These are phyloP conservation scores for Mrakia blollopis DNA, from an alignment of 768 basidiomycete genomes.

Conservation along the genomic window DNA sequence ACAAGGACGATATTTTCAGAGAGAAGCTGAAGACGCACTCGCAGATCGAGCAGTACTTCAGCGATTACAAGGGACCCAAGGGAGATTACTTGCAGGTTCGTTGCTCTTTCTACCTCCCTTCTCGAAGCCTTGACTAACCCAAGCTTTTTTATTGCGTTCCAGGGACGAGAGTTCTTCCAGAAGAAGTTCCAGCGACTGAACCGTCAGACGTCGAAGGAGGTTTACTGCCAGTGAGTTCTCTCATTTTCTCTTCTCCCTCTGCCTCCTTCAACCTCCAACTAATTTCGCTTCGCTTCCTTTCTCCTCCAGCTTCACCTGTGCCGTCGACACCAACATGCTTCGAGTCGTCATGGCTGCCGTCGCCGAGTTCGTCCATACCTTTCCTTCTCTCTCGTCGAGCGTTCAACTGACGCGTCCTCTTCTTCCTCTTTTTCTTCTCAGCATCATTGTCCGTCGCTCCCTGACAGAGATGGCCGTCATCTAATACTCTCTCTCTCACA, in stretches of 20 bases:
- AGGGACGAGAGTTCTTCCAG: slow-evolving; percentile 86
- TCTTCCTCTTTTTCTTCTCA: not conserved
- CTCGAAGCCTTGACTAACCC: too few relatives aligned
- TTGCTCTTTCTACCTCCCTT: too few relatives aligned
- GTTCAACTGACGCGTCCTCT: not conserved
- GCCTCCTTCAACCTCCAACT: slow-evolving; percentile 33
- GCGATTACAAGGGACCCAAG: slow-evolving; percentile 77
- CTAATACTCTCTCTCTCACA: not conserved
- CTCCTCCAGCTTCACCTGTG: slow-evolving; percentile 64
- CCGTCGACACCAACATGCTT: slow-evolving; percentile 81
- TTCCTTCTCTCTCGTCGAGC: not conserved
- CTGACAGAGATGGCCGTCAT: slow-evolving; percentile 32
- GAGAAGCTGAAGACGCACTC: slow-evolving; percentile 67
- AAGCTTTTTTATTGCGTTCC: slow-evolving; percentile 38
- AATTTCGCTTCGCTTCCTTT: slow-evolving; percentile 15
- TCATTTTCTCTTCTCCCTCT: slow-evolving; percentile 18
- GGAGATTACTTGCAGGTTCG: slow-evolving; percentile 52
- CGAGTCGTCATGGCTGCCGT: slow-evolving; percentile 93
- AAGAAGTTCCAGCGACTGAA: slow-evolving; percentile 74
- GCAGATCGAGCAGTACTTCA: slow-evolving; percentile 83
- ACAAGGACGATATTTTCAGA: slow-evolving; percentile 84
- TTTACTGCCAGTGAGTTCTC: slow-evolving; percentile 79
- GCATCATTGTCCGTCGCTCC: slow-evolving; percentile 29
- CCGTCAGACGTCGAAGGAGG: slow-evolving; percentile 76
- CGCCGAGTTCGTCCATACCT: slow-evolving; percentile 33